Conservation (phyloP, 495 filamentous ascomycete species). For the Xylaria intraflava region DNA sequence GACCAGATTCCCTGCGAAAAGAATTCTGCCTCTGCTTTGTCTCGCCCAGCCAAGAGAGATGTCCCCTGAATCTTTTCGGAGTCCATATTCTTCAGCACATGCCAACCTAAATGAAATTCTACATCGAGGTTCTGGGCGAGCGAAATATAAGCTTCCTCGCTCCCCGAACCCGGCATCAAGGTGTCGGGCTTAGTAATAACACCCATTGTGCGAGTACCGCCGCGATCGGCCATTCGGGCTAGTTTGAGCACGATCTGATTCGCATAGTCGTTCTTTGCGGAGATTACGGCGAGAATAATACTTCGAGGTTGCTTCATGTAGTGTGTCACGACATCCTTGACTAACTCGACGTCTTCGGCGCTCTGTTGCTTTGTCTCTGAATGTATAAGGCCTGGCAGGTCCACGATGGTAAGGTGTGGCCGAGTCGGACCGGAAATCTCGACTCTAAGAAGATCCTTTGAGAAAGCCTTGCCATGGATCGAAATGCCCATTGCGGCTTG, state of each 20-base stretch:
- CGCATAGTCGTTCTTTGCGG: slow-evolving; percentile 46
- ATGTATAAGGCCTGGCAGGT: slow-evolving; percentile 48
- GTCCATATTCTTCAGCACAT: slow-evolving; percentile 44
- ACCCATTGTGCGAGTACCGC: slow-evolving; percentile 39
- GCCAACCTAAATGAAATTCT: slow-evolving; percentile 44
- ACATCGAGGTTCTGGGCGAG: slow-evolving; percentile 43
- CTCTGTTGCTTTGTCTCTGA: slow-evolving; percentile 39
- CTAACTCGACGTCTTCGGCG: slow-evolving; percentile 35
- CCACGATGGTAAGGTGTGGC: slow-evolving; percentile 49
- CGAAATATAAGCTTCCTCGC: slow-evolving; percentile 31
- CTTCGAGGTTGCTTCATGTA: slow-evolving; percentile 45
- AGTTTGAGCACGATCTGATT: slow-evolving; percentile 44
- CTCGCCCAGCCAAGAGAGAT: slow-evolving; percentile 18
- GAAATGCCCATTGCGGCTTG: slow-evolving; percentile 40
- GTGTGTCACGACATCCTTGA: slow-evolving; percentile 35
- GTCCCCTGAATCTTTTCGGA: slow-evolving; percentile 33
- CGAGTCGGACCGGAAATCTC: slow-evolving; percentile 46
- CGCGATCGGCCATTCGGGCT: slow-evolving; percentile 33
- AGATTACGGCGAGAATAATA: slow-evolving; percentile 47
- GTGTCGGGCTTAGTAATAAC: slow-evolving; percentile 49
- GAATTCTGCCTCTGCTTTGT: slow-evolving; percentile 25
- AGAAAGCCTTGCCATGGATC: slow-evolving; percentile 33
- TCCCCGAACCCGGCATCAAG: slow-evolving; percentile 31
- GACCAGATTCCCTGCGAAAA: slow-evolving; percentile 41
- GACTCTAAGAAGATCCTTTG: slow-evolving; percentile 43